Evolutionary conservation across 2,329 filamentous ascomycete species (phyloP).

Genomic region (Celoporthe dispersa): DNA sequence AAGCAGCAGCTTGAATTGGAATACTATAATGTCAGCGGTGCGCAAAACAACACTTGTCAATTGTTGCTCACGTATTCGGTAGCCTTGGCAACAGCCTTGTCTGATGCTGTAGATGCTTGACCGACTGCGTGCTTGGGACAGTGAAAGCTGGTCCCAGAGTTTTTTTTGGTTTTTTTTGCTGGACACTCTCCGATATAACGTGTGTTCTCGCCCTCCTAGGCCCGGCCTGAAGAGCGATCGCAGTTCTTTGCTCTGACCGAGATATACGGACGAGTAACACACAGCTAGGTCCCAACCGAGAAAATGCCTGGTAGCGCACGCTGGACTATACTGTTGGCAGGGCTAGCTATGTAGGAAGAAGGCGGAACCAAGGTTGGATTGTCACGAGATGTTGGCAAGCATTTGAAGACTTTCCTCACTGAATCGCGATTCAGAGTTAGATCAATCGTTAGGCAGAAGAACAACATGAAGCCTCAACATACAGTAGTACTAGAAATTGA

Average conservation of each 20-base stretch:
- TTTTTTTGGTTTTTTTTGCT: background rate
- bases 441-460: background rate
- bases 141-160: background rate
- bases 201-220: background rate
- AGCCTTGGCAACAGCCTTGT: background rate
- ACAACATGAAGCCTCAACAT: background rate
- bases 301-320: background rate
- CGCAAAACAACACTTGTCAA: background rate
- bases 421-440: background rate
- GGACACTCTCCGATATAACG: background rate
- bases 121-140: background rate
- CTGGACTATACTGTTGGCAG: background rate
- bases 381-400: background rate
- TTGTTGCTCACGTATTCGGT: background rate
- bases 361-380: background rate
- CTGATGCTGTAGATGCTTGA: background rate
- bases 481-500: background rate
- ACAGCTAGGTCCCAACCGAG: background rate
- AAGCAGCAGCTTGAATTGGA: background rate
- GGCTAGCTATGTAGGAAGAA: background rate
- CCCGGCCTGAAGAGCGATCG: background rate
- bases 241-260: background rate
- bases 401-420: background rate
- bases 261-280: too few relatives aligned
- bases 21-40: background rate